These are phyloP conservation scores for Cydonia oblonga DNA, from an alignment of 331 rosid species.

Conservation along the genomic window DNA sequence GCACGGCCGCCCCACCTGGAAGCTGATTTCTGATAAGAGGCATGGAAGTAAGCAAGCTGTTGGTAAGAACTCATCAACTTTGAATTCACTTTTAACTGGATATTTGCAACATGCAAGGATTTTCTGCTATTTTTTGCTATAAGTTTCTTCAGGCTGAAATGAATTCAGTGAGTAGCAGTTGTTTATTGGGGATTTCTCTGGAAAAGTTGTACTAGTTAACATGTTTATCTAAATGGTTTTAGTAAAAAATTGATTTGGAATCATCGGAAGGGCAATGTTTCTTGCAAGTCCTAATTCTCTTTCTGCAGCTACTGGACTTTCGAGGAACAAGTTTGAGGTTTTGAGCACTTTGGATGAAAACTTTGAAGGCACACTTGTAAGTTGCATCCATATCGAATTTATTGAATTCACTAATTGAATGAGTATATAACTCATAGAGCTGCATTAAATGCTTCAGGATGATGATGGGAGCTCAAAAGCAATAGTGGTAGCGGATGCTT, in stretches of 20 bases:
- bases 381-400: too few species aligned
- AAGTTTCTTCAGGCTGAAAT: not conserved
- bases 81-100: not conserved
- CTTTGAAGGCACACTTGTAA: slow-evolving; percentile 35
- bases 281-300: too few species aligned
- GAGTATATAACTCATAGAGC: slow-evolving; percentile 6
- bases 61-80: slow-evolving; percentile 56
- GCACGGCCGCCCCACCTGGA: slow-evolving; percentile 57
- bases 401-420: slow-evolving; percentile 1
- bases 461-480: slow-evolving; percentile 21
- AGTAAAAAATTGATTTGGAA: slow-evolving; percentile 7
- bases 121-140: not conserved
- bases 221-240: not conserved
- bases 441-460: slow-evolving; percentile 58
- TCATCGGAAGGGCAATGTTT: not conserved
- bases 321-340: slow-evolving; percentile 50
- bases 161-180: not conserved
- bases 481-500: slow-evolving; percentile 16
- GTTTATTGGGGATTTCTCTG: slow-evolving; percentile 8
- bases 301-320: slow-evolving; percentile 41
- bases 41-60: slow-evolving; percentile 39
- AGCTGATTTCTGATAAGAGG: slow-evolving; percentile 66
- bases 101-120: not conserved
- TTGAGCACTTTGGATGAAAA: slow-evolving; percentile 49
- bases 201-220: not conserved